phyloP scores from a whole-genome alignment of 352 stramenopile genomes.

The Elongisporangium prolatum region DNA sequence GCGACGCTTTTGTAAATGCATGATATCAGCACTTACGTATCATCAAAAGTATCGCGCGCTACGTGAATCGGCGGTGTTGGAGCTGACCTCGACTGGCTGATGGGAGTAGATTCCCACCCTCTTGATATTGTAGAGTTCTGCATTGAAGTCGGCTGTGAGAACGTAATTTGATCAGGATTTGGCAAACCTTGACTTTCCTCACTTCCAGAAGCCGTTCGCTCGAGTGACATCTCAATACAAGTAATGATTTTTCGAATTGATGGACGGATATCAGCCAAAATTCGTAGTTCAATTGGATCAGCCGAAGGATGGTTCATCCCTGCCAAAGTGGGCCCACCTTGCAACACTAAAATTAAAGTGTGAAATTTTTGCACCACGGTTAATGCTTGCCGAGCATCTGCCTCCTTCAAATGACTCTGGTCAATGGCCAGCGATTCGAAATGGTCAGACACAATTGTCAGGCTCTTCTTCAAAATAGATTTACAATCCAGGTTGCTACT shows the following conservation, averaged over 20 bases:
- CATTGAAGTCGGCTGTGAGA: neutral
- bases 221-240: slow-evolving; percentile 15
- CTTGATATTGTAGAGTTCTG: neutral
- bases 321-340: slow-evolving; percentile 33
- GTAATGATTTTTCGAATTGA: slow-evolving; percentile 52
- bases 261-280: slow-evolving; percentile 47
- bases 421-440: slow-evolving; percentile 37
- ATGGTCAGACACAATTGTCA: slow-evolving; percentile 45
- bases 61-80: neutral
- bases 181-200: neutral
- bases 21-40: slow-evolving; percentile 21
- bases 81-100: slow-evolving; percentile 6
- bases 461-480: slow-evolving; percentile 29
- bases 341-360: slow-evolving; percentile 60
- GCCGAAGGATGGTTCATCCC: slow-evolving; percentile 46
- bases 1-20: neutral
- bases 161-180: neutral
- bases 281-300: slow-evolving; percentile 51
- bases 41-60: slow-evolving; percentile 26
- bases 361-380: slow-evolving; percentile 29
- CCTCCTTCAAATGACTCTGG: slow-evolving; percentile 22
- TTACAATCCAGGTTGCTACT: slow-evolving; percentile 4
- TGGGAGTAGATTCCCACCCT: slow-evolving; percentile 2
- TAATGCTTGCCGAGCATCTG: neutral
- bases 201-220: neutral